A percentile compares a stretch with the other conserved stretches of the same genome.
These are phyloP conservation scores for Blastomyces gilchristii DNA, from an alignment of 2,329 filamentous ascomycete species.

Conservation along the genomic window DNA sequence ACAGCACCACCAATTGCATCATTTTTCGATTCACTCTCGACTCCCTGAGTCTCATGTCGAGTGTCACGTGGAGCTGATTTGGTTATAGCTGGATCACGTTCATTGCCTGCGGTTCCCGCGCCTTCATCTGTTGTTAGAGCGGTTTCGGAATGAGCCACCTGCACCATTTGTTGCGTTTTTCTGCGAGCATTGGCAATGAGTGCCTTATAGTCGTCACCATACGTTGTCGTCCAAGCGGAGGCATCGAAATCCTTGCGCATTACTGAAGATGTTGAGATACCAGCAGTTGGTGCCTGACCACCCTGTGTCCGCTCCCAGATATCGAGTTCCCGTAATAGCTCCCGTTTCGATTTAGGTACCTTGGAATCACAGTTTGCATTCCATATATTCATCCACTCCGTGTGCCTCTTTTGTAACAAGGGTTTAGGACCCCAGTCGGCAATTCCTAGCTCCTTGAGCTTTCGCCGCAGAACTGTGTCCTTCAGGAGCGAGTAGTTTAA, in stretches of 20 bases:
- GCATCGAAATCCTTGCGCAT: slow-evolving; percentile 86
- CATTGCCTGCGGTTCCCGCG: not conserved
- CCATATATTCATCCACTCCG: slow-evolving; percentile 90
- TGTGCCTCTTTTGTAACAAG: slow-evolving; percentile 68
- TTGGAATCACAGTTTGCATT: slow-evolving; percentile 92
- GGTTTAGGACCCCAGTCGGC: slow-evolving; percentile 57
- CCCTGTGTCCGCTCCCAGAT: slow-evolving; percentile 80
- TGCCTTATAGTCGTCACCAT: slow-evolving; percentile 65
- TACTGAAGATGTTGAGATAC: slow-evolving; percentile 37
- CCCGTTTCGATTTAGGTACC: slow-evolving; percentile 56
- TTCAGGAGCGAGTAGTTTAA: slow-evolving; percentile 83
- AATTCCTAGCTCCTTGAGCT: slow-evolving; percentile 70
- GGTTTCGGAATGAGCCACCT: slow-evolving; percentile 19
- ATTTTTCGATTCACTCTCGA: not conserved
- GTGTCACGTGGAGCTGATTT: no score
- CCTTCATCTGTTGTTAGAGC: slow-evolving; percentile 8
- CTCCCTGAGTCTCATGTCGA: not conserved
- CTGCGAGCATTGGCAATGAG: slow-evolving; percentile 66
- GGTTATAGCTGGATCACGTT: no score
- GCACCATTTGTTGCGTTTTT: slow-evolving; percentile 27
- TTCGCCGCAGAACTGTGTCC: slow-evolving; percentile 66
- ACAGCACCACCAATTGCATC: slow-evolving; percentile 16
- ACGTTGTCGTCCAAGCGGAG: slow-evolving; percentile 59
- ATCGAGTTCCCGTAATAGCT: slow-evolving; percentile 69
- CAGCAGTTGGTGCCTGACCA: slow-evolving; percentile 30